A percentile compares a stretch with the other conserved stretches of the same genome.
Conservation (phyloP, 2,329 filamentous ascomycete species). For the Ophiostoma sp. region DNA sequence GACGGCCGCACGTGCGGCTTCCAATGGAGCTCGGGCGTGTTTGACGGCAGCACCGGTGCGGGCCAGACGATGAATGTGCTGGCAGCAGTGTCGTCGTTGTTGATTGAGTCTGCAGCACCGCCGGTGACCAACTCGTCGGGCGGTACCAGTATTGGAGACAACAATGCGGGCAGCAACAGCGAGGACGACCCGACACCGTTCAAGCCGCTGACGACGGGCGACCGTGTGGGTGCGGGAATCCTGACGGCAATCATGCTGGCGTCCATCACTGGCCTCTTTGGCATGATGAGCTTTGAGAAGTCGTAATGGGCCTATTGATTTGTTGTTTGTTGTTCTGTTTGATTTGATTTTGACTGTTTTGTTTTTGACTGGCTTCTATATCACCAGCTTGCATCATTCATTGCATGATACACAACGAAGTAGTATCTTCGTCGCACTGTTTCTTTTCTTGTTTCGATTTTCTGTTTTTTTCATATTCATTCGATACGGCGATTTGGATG, state of each 20-base stretch:
- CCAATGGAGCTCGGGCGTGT: conserved; percentile 44
- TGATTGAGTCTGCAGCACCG: conserved; percentile 33
- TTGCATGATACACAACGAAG: conserved; percentile 1
- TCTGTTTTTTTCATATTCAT: not conserved
- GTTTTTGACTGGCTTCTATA: not conserved
- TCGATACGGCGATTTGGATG: not conserved
- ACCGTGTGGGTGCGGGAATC: conserved; percentile 64
- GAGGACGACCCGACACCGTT: conserved; percentile 24
- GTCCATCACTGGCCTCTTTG: conserved; percentile 32
- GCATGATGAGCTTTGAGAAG: conserved; percentile 33
- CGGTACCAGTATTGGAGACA: conserved; percentile 47
- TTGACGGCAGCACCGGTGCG: conserved; percentile 47
- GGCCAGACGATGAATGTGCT: conserved; percentile 53
- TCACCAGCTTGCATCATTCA: not conserved
- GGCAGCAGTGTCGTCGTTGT: conserved; percentile 43
- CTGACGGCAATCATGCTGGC: conserved; percentile 52
- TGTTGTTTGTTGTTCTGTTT: not conserved
- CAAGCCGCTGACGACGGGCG: conserved; percentile 48
- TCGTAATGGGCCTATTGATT: conserved; percentile 2
- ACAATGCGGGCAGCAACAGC: conserved; percentile 40
- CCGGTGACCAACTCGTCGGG: conserved; percentile 42
- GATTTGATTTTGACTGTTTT: conserved; percentile 9
- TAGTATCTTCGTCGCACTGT: not conserved
- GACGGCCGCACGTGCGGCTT: conserved; percentile 46
- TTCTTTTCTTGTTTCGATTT: not conserved